Conservation (phyloP, 2,329 filamentous ascomycete genomes). For the Huntiella omanensis region DNA sequence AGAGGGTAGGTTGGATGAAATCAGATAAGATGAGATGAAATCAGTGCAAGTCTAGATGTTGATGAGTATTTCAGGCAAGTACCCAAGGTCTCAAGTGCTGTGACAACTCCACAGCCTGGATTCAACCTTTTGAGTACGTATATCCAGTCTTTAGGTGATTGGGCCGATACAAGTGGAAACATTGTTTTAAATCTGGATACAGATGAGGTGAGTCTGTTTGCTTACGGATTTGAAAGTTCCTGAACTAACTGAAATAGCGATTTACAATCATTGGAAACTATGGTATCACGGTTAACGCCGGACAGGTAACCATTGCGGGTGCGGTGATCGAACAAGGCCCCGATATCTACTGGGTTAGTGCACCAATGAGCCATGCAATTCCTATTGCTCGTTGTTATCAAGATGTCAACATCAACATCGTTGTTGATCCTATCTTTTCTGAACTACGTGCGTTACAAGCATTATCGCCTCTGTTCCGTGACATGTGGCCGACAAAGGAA, state of each 20-base stretch:
- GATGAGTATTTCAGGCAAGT: background rate
- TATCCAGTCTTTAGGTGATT: slow-evolving; percentile 3
- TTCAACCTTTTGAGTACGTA: slow-evolving; percentile 10
- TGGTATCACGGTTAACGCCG: slow-evolving; percentile 40
- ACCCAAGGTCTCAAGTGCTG: background rate
- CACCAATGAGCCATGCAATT: slow-evolving; percentile 50
- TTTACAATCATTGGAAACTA: slow-evolving; percentile 50
- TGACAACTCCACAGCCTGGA: background rate
- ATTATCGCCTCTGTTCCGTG: slow-evolving; percentile 47
- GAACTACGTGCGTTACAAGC: slow-evolving; percentile 34
- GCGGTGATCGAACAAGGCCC: slow-evolving; percentile 35
- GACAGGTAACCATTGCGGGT: slow-evolving; percentile 46
- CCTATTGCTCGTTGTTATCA: slow-evolving; percentile 42
- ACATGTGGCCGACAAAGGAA: slow-evolving; percentile 40
- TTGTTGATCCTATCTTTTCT: slow-evolving; percentile 29
- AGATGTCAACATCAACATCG: slow-evolving; percentile 33
- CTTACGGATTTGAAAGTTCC: background rate
- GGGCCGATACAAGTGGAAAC: slow-evolving; percentile 16
- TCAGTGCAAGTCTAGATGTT: background rate
- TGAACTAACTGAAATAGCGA: slow-evolving; percentile 24
- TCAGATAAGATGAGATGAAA: background rate
- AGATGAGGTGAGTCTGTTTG: slow-evolving; percentile 25
- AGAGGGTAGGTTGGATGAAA: background rate
- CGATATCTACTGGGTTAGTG: slow-evolving; percentile 36
- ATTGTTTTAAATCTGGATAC: slow-evolving; percentile 25